phyloP scores from a whole-genome alignment of 306 rosid species.

The Vigna reflexopilosa region DNA sequence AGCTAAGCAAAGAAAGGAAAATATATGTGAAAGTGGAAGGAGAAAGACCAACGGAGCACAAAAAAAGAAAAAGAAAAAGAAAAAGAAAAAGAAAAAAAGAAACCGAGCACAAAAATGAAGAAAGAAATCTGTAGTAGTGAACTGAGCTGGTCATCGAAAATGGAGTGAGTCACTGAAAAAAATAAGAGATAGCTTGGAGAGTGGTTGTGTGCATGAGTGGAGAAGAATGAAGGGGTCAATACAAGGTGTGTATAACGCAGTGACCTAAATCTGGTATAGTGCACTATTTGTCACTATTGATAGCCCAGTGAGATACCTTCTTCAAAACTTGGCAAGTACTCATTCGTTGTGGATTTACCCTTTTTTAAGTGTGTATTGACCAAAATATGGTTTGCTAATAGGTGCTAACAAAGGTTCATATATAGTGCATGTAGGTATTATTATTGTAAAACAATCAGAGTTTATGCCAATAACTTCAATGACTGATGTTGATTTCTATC shows the following conservation, averaged over 20 bases:
- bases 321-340: constrained; percentile 4
- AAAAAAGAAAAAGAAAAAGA: no score
- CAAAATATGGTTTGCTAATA: not conserved
- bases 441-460: constrained; percentile 4
- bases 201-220: not conserved
- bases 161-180: not conserved
- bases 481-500: constrained; percentile 20
- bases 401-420: not conserved
- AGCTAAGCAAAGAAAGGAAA: not conserved
- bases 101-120: not conserved
- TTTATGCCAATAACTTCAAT: constrained; percentile 16
- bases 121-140: not conserved
- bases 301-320: not conserved
- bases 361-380: no score
- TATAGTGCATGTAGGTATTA: constrained; percentile 16
- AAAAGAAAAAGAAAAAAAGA: not conserved
- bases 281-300: not conserved
- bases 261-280: not conserved
- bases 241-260: no score
- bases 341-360: not conserved
- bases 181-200: not conserved
- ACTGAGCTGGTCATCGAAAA: not conserved
- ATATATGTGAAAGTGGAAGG: not conserved
- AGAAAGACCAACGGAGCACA: not conserved
- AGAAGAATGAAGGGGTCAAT: not conserved